Conservation (phyloP, 2,329 filamentous ascomycete genomes). For the Metarhizium rileyi region DNA sequence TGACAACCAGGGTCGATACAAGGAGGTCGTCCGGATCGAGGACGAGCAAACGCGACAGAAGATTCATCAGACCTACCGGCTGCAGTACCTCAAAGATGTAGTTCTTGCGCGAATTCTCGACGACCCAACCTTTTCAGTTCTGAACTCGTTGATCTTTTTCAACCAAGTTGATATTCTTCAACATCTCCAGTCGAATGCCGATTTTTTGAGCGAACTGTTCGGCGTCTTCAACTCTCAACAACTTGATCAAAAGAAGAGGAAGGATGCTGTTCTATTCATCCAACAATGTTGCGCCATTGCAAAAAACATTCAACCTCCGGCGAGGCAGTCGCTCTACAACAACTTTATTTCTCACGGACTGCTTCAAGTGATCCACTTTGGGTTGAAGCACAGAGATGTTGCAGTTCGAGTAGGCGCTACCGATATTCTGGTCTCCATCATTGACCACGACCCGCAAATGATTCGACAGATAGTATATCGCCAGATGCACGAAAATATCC, state of each 20-base stretch:
- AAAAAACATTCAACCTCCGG: conserved; percentile 83
- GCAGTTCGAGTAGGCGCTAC: conserved; percentile 83
- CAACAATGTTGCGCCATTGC: conserved; percentile 92
- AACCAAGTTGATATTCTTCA: conserved; percentile 97
- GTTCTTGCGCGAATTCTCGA: conserved; percentile 92
- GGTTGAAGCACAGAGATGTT: conserved; percentile 75
- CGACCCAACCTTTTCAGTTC: conserved; percentile 92
- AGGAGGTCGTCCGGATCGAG: conserved; percentile 90
- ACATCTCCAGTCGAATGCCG: conserved; percentile 73
- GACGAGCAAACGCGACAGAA: conserved; percentile 74
- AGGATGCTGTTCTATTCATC: conserved; percentile 91
- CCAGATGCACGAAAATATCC: conserved; percentile 77
- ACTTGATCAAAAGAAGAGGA: conserved; percentile 62
- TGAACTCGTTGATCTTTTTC: conserved; percentile 98
- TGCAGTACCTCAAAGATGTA: conserved; percentile 98
- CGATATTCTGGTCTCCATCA: conserved; percentile 85
- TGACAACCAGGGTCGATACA: conserved; percentile 79
- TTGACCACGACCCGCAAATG: conserved; percentile 92
- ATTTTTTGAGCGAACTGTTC: conserved; percentile 79
- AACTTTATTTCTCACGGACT: conserved; percentile 86
- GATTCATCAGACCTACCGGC: conserved; percentile 90
- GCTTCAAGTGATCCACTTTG: conserved; percentile 83
- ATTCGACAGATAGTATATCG: conserved; percentile 89
- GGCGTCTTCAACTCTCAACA: conserved; percentile 65
- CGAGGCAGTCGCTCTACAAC: conserved; percentile 71